phyloP scores from a whole-genome alignment of 2,329 filamentous ascomycete species.

The Aureobasidium sp. region DNA sequence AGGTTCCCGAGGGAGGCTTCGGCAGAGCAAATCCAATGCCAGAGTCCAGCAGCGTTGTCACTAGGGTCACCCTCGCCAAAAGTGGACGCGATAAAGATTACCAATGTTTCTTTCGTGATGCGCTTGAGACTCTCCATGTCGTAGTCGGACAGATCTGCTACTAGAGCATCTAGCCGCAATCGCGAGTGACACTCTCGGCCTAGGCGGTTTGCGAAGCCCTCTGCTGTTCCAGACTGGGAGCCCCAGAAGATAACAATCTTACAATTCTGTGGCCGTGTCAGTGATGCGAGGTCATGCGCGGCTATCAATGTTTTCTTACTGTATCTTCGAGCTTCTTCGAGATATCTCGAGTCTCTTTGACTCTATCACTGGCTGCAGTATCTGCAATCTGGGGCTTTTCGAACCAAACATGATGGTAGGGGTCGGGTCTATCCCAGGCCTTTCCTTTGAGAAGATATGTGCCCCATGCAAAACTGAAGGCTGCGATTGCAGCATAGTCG shows the following conservation, averaged over 20 bases:
- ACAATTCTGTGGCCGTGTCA: constrained; percentile 14
- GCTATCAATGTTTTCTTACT: neutral
- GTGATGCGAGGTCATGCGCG: neutral
- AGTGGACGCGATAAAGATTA: constrained; percentile 25
- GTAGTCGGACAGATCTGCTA: constrained; percentile 43
- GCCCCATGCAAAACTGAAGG: neutral
- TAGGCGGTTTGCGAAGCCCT: constrained; percentile 37
- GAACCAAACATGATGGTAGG: constrained; percentile 3
- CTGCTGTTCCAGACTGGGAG: constrained; percentile 44
- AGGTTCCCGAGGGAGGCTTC: constrained; percentile 22
- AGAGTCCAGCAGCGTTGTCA: constrained; percentile 45
- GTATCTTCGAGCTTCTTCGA: neutral
- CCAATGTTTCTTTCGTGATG: constrained; percentile 19
- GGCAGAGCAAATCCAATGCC: constrained; percentile 22
- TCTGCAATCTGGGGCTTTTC: neutral
- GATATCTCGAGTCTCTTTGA: constrained; percentile 3
- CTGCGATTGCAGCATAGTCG: neutral
- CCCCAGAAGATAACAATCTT: constrained; percentile 41
- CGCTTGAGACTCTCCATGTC: constrained; percentile 26
- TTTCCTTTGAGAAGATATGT: constrained; percentile 2
- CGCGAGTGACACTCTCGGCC: constrained; percentile 34
- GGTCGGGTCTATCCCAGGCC: constrained; percentile 7
- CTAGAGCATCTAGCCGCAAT: constrained; percentile 36
- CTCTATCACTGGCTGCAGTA: neutral
- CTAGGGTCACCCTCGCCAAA: constrained; percentile 27